phyloP scores from a whole-genome alignment of 352 stramenopile genomes.

The Phytopythium boreale region DNA sequence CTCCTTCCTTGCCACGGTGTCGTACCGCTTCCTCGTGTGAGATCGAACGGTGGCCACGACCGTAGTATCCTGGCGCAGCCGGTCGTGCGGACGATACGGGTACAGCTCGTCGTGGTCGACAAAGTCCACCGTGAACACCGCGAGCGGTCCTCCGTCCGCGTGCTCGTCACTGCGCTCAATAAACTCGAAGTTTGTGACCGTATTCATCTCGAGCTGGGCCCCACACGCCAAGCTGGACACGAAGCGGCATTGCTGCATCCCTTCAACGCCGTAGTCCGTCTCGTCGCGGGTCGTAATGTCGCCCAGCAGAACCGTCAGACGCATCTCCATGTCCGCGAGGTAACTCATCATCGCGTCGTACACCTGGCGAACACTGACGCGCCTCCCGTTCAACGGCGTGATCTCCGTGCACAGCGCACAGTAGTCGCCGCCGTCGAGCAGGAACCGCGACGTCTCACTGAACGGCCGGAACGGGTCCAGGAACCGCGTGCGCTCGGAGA shows the following conservation, averaged over 20 bases:
- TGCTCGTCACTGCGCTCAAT: conserved; percentile 15
- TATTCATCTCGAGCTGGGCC: conserved; percentile 31
- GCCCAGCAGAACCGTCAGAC: conserved; percentile 24
- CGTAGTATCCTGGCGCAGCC: conserved; percentile 23
- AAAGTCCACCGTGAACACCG: conserved; percentile 25
- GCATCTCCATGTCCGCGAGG: conserved; percentile 45
- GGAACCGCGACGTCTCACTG: conserved; percentile 37
- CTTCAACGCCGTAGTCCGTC: conserved; percentile 25
- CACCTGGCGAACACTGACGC: conserved; percentile 25
- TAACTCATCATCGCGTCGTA: conserved; percentile 25
- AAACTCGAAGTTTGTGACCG: conserved; percentile 26
- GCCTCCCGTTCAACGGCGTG: conserved; percentile 28
- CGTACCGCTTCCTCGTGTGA: conserved; percentile 11
- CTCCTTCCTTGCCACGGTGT: conserved; percentile 3
- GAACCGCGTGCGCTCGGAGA: conserved; percentile 33
- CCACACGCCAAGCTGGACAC: conserved; percentile 20
- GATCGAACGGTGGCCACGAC: conserved; percentile 19
- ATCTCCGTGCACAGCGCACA: conserved; percentile 44
- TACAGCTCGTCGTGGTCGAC: conserved; percentile 37
- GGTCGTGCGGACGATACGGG: conserved; percentile 19
- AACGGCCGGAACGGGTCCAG: conserved; percentile 37
- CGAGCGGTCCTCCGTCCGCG: conserved; percentile 21
- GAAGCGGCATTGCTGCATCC: conserved; percentile 37
- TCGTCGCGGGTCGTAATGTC: conserved; percentile 43
- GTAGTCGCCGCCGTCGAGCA: conserved; percentile 31